Base-by-base conservation (phyloP, 2,329 filamentous ascomycete genomes). In the Fusarium haematococcum region DNA sequence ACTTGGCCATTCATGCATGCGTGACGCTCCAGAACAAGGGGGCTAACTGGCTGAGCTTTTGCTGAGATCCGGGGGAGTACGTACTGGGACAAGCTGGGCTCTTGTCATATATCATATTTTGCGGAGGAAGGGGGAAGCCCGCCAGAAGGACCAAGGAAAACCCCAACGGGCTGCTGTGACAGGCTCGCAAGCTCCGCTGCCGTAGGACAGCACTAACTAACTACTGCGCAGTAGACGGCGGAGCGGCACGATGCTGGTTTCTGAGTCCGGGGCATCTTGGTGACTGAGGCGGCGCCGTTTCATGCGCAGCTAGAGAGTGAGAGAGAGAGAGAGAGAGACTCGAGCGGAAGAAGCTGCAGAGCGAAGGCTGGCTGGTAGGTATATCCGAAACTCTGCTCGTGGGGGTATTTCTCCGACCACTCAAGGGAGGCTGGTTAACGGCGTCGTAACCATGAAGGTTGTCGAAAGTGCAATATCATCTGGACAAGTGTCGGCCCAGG, bases 91-190 rank as follows among this genome's bases (percentile, higher is more conserved):
- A 48, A 59, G 41, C 43, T 45, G 39, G 25, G 62, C 27, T 64
- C 43, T 41, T 63, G 52, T 75, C 73, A 70, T 63, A 64, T 75
- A 20, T 75, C 73, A 75, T 43, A 62, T 73, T 75, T 68, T 16
- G 20, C 4, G 41, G 58, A 27, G 20, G 39, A 65, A 70, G 32
- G 58, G 67, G 61, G 33, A 54, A 63, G 32, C 27, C 54, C 23
- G 35, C 59, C 43, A 67, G 48, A 64, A 67, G 20, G 45, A 57
- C 41, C 43, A 63, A 50, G 27, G 45, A 68, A 57, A 58, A n/a
- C 16, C 25, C 48, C 48, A 52, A 59, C 35, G 61, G 33, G 41
- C 45, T 50, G 57, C 23, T n/a, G 35, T 64, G 37, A 57, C 50
- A 57, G 50, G 30, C 27, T 62, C 32, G 13, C 35, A 20, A 23